These are phyloP conservation scores for Megacollybia marginata DNA, from an alignment of 768 basidiomycete species.

Conservation along the genomic window DNA sequence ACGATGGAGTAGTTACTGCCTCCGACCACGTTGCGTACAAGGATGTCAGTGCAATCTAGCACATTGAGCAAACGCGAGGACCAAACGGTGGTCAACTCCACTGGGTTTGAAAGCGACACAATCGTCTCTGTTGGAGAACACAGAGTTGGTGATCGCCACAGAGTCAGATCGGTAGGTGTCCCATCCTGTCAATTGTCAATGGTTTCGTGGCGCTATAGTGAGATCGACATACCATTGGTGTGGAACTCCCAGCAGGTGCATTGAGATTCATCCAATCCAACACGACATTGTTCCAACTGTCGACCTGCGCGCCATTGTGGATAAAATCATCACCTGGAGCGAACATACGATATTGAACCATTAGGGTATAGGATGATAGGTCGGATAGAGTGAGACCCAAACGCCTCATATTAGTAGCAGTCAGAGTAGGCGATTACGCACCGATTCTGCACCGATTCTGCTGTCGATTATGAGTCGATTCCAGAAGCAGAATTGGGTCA, in stretches of 20 bases:
- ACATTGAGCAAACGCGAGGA: too few species aligned
- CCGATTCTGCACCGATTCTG: too few species aligned
- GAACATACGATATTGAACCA: conserved; percentile 41
- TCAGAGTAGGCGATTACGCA: too few species aligned
- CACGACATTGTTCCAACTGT: conserved; percentile 34
- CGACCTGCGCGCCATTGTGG: neutral
- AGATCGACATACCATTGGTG: conserved; percentile 36
- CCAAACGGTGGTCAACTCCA: conserved; percentile 3
- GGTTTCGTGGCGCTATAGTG: conserved; percentile 35
- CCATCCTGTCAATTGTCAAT: conserved; percentile 45
- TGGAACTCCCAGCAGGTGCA: conserved; percentile 32
- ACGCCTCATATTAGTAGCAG: too few species aligned
- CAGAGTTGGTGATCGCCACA: conserved; percentile 39
- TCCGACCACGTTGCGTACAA: conserved; percentile 38
- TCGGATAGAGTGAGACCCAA: conserved; percentile 29
- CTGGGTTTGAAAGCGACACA: conserved; percentile 56
- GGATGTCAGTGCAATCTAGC: conserved; percentile 44
- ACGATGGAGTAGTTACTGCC: too few species aligned
- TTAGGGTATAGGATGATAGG: conserved; percentile 53
- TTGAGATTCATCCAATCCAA: conserved; percentile 40
- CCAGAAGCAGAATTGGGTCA: too few species aligned
- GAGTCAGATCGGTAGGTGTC: conserved; percentile 52
- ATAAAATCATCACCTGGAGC: neutral
- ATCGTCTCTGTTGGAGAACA: conserved; percentile 49
- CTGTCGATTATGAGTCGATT: too few species aligned